Base-by-base conservation (phyloP, 2,329 filamentous ascomycete species). In the Alternaria alternata region DNA sequence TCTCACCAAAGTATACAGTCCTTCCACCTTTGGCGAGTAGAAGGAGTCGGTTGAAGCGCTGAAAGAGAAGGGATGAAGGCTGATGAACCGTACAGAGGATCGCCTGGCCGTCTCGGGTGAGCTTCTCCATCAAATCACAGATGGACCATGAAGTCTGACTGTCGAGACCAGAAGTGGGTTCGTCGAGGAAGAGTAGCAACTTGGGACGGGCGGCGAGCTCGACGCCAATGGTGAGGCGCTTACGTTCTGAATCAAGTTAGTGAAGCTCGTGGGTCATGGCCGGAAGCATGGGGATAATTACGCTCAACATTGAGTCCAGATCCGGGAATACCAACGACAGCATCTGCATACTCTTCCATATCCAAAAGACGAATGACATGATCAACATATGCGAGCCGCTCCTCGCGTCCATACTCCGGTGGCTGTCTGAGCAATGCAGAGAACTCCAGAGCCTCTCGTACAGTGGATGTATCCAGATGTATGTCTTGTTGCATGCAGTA, bases 81-180 rank as follows among this genome's bases (percentile, higher is more conserved):
- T 98, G 94, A 78, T 98, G 94, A 61, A 97, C 97, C 0, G 94
- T 97, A 81, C 93, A 97, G 18, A 97, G 88, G 78, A 97, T 92
- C 52, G 94, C 94, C 54, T 78, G 76, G 14, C 94, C 94, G 64
- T 89, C 91, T 77, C 94, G 91, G 32, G 32, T 16, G 6, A 36
- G 32, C 32, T 36, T 36, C 32, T 36, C 14, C 12, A 36, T 36
- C 32, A 36, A 12, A 16, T 14, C 32, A 6, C 12, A 36, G 32
- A 36, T 36, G 32, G 32, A 14, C 32, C 32, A 36, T 36, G 32
- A 36, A 36, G 32, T 36, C 6, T 36, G 32, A 14, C 12, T 14
- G 6, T 36, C 32, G 12, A 36, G 32, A 14, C 32, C 32, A 14
- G 32, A 36, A 36, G 32, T 36, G 12, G 32, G 32, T 16, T 36